Percentiles rank a stretch among this genome's conserved stretches.
Conservation (phyloP, 2,329 filamentous ascomycete species). For the Clarireedia hainanense region DNA sequence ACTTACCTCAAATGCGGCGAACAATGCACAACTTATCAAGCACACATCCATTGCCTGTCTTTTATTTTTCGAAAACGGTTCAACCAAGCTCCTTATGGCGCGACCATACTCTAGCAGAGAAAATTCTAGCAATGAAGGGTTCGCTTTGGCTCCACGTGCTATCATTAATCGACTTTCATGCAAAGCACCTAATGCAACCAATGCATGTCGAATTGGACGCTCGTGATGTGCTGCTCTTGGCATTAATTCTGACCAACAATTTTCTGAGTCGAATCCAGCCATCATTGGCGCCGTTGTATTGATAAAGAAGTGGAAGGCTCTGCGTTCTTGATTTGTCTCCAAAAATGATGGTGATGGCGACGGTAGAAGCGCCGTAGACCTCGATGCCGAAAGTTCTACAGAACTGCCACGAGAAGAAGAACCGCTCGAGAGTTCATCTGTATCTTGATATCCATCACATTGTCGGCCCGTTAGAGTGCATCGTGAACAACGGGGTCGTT, state of each 20-base stretch:
- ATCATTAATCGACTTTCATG: not conserved
- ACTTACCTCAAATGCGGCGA: slow-evolving; percentile 1
- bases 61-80: not conserved
- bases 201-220: not conserved
- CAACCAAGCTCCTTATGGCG: not conserved
- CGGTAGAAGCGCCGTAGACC: not conserved
- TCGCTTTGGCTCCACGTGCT: not conserved
- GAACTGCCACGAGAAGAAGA: not conserved
- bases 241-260: not conserved
- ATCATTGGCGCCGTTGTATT: not conserved
- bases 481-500: not conserved
- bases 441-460: not conserved
- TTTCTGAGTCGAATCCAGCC: not conserved
- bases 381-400: not conserved
- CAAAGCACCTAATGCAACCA: not conserved
- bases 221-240: not conserved
- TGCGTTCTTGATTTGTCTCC: not conserved
- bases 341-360: not conserved
- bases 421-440: not conserved
- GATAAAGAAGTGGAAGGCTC: slow-evolving; percentile 3
- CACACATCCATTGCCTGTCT: slow-evolving; percentile 2
- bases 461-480: not conserved
- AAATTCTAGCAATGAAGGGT: not conserved
- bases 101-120: not conserved
- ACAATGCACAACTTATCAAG: slow-evolving; percentile 1